Base-by-base conservation (phyloP, 305 asterid genomes). In the Fraxinus velutina region DNA sequence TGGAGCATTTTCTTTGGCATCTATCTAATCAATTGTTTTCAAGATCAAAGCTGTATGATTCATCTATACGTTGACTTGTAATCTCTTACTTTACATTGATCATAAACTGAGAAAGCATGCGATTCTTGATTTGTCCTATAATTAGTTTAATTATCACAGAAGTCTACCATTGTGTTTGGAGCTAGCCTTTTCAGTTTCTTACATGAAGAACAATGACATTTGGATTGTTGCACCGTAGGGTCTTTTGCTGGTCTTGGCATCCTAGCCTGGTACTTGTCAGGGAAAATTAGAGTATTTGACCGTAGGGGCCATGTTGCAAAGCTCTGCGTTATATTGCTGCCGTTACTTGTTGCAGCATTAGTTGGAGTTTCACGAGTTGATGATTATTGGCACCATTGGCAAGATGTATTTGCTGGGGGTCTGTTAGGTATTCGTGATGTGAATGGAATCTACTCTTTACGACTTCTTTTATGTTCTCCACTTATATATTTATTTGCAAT, bases 311-410 rank as follows among this genome's bases (percentile, higher is more conserved):
- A 93, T 85, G 90, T 92, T 42, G 93, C 94, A 76, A 93, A 92
- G 87, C 95, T 93, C 30, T 91, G 96, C 85, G 64, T 93, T 81
- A 70, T 90, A 83, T 87, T 92, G 79, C 83, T 84, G 6, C 97
- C 98, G 9, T 84, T 93, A 32, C 96, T 93, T 76, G 64, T 87
- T 34, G 98, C 98, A 12, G 90, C 96, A 32, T 87, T 93, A 84
- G 93, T 93, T 62, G 98, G 91, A 78, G 88, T 93, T 80, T 93
- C 98, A 21, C 90, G 98, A 83, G 97, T 93, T 68, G 97, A 91
- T 86, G 98, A 93, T 44, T 93, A 93, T 81, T 92, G 97, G 98
- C 98, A 93, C 86, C 98, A 93, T 74, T 93, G 98, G 97, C 93
- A 92, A 86, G 97, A 93, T 85, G 92, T 93, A 77, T 93, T 91